These are phyloP conservation scores for Colletotrichum australisinense DNA, from an alignment of 2,329 filamentous ascomycete species.

Conservation along the genomic window DNA sequence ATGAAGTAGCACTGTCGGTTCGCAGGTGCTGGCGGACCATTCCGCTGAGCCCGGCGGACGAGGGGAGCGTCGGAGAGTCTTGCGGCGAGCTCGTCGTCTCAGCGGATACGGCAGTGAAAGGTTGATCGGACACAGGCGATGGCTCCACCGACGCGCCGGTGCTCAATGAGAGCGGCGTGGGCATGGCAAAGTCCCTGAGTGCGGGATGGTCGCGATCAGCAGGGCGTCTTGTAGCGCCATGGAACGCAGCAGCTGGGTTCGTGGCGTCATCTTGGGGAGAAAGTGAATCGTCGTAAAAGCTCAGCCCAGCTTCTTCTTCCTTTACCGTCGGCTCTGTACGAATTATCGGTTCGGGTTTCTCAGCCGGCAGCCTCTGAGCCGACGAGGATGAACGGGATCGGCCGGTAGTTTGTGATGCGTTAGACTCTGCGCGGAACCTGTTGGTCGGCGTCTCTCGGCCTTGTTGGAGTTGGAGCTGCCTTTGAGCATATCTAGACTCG, in stretches of 20 bases:
- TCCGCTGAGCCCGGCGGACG: constrained; percentile 77
- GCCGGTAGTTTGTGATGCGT: constrained; percentile 50
- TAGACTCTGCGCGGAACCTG: constrained; percentile 58
- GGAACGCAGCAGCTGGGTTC: neutral
- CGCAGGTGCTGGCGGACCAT: constrained; percentile 89
- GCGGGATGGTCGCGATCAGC: constrained; percentile 67
- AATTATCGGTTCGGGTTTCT: constrained; percentile 45
- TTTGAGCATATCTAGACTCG: constrained; percentile 85
- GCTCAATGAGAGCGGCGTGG: constrained; percentile 54
- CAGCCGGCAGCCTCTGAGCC: constrained; percentile 48
- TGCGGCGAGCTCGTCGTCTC: constrained; percentile 46
- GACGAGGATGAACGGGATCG: constrained; percentile 62
- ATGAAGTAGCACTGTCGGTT: constrained; percentile 83
- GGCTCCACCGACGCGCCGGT: constrained; percentile 45
- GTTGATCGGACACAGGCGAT: constrained; percentile 41
- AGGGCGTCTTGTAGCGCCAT: constrained; percentile 56
- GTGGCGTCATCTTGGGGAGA: constrained; percentile 47
- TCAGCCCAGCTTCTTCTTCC: constrained; percentile 48
- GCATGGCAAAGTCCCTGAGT: constrained; percentile 58
- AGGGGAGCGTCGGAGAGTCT: constrained; percentile 86
- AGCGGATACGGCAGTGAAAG: constrained; percentile 33
- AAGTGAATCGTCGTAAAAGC: constrained; percentile 55
- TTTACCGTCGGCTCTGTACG: constrained; percentile 45
- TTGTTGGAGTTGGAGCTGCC: constrained; percentile 83
- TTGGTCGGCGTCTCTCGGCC: constrained; percentile 73